phyloP scores from a whole-genome alignment of 2,329 filamentous ascomycete genomes.

The Cyclaneusma minus region DNA sequence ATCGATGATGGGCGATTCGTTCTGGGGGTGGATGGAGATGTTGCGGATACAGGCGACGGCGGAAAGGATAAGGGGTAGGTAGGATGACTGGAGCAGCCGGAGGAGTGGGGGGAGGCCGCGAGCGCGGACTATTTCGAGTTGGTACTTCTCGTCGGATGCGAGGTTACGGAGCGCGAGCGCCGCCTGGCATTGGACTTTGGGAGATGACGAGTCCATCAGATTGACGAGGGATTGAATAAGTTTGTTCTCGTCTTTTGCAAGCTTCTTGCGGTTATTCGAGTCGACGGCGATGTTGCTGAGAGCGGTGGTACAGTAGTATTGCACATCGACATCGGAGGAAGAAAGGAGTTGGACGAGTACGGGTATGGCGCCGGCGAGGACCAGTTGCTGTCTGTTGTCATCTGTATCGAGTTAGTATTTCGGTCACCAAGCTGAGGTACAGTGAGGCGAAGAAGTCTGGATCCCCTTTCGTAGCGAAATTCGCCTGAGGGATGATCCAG shows the following conservation, averaged over 20 bases:
- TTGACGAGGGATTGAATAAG: slow-evolving; percentile 89
- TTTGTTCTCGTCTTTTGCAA: slow-evolving; percentile 80
- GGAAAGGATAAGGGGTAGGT: slow-evolving; percentile 87
- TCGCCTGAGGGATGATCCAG: too few species aligned
- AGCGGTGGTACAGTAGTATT: slow-evolving; percentile 98
- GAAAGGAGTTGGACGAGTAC: slow-evolving; percentile 90
- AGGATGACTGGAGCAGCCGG: slow-evolving; percentile 83
- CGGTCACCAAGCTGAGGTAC: background rate
- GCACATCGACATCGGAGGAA: slow-evolving; percentile 88
- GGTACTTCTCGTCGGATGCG: slow-evolving; percentile 96
- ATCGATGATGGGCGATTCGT: slow-evolving; percentile 97
- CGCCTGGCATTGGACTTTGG: slow-evolving; percentile 96
- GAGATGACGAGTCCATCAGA: slow-evolving; percentile 92
- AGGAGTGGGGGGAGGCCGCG: slow-evolving; percentile 74
- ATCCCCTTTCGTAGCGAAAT: too few species aligned
- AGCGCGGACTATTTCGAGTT: slow-evolving; percentile 89
- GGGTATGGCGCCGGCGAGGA: slow-evolving; percentile 94
- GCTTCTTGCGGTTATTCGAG: slow-evolving; percentile 72
- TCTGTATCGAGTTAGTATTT: slow-evolving; percentile 35
- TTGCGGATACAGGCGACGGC: slow-evolving; percentile 97
- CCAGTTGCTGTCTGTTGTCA: slow-evolving; percentile 93
- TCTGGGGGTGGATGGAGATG: slow-evolving; percentile 94
- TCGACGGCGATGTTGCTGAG: slow-evolving; percentile 98
- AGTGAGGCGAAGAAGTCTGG: too few species aligned
- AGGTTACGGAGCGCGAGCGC: slow-evolving; percentile 87